These are phyloP conservation scores for Paspalum vaginatum DNA, from an alignment of 176 grass and related monocot species.

Conservation along the genomic window DNA sequence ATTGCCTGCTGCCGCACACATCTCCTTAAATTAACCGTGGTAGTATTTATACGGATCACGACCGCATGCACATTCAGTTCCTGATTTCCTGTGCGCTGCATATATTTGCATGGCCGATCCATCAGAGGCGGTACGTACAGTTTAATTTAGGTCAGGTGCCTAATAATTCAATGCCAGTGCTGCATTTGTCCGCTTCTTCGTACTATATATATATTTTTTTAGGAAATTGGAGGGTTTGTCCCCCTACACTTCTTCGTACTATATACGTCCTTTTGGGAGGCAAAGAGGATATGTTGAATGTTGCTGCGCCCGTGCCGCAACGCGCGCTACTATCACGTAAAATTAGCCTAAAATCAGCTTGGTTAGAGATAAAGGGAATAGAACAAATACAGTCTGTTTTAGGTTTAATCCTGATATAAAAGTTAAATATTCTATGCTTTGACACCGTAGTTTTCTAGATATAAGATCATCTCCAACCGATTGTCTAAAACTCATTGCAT, in stretches of 20 bases:
- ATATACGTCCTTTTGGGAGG: neutral
- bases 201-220: neutral
- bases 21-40: neutral
- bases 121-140: neutral
- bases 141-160: conserved; percentile 13
- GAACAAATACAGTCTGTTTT: too few relatives aligned
- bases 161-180: neutral
- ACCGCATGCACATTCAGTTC: neutral
- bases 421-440: too few relatives aligned
- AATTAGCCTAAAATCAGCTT: too few relatives aligned
- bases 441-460: too few relatives aligned
- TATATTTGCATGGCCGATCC: neutral
- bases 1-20: neutral
- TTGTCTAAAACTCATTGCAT: too few relatives aligned
- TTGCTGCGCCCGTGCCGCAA: too few relatives aligned
- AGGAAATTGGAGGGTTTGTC: neutral
- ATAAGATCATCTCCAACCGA: too few relatives aligned
- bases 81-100: neutral
- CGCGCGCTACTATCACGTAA: too few relatives aligned
- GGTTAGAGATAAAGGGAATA: too few relatives aligned
- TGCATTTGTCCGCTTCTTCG: neutral
- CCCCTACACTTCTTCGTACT: neutral
- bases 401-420: too few relatives aligned
- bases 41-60: conserved; percentile 35
- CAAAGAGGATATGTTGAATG: conserved; percentile 23